Conservation (phyloP, 768 basidiomycete genomes). For the Pholiota molesta region DNA sequence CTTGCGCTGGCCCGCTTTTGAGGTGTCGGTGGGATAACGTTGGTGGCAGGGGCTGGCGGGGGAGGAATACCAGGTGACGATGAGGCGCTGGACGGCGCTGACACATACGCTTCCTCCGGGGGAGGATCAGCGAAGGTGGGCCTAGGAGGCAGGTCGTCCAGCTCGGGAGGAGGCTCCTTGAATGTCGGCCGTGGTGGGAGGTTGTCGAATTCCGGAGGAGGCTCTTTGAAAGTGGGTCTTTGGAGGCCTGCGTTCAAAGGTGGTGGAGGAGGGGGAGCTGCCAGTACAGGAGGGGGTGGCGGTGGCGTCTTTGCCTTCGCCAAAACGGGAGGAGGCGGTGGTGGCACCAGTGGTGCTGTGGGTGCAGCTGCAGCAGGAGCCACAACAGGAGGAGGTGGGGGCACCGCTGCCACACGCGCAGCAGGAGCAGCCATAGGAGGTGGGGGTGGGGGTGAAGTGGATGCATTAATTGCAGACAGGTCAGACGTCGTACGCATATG, state of each 20-base stretch:
- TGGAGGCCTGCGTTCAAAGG: constrained; percentile 20
- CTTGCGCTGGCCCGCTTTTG: constrained; percentile 37
- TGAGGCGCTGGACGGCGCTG: constrained; percentile 35
- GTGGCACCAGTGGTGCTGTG: constrained; percentile 25
- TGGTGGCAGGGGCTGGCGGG: constrained; percentile 40
- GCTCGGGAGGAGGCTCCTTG: constrained; percentile 66
- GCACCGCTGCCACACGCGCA: constrained; percentile 20
- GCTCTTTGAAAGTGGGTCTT: constrained; percentile 36
- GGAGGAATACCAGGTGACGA: constrained; percentile 35
- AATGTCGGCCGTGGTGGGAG: constrained; percentile 49
- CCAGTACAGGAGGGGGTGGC: constrained; percentile 34
- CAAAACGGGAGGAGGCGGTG: constrained; percentile 32
- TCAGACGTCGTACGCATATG: constrained; percentile 34
- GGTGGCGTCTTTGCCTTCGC: constrained; percentile 22
- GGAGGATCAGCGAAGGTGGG: constrained; percentile 62
- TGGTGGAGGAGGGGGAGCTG: constrained; percentile 33
- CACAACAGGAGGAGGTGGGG: constrained; percentile 28
- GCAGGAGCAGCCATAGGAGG: constrained; percentile 17
- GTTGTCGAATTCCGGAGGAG: constrained; percentile 54
- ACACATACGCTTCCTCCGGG: constrained; percentile 53
- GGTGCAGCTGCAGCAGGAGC: constrained; percentile 20
- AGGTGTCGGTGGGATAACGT: constrained; percentile 57
- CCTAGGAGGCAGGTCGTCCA: constrained; percentile 45
- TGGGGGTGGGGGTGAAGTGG: constrained; percentile 13
- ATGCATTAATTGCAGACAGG: constrained; percentile 29